phyloP scores from a whole-genome alignment of 1,139 yeast genomes.

The Taiozyma sp. region DNA sequence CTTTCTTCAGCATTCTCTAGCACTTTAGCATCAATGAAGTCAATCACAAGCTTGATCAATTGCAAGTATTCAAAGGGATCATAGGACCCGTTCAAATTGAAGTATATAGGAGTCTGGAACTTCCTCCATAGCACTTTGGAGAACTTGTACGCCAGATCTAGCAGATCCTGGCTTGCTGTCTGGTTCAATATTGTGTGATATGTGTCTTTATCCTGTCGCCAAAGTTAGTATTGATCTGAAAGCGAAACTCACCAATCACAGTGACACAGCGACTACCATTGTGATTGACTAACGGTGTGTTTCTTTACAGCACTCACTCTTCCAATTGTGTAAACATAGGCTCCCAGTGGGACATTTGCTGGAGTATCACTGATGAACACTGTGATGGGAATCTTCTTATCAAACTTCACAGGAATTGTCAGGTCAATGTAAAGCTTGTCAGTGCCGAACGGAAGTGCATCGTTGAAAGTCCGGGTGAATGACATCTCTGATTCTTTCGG shows the following conservation, averaged over 20 bases:
- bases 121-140: slow-evolving; percentile 31
- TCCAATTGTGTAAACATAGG: slow-evolving; percentile 18
- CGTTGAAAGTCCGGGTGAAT: background rate
- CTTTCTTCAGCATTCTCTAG: background rate
- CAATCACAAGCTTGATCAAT: slow-evolving; percentile 11
- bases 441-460: background rate
- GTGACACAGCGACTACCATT: too few relatives aligned
- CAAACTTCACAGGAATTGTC: slow-evolving; percentile 4
- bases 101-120: slow-evolving; percentile 32
- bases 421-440: slow-evolving; percentile 3
- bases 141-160: slow-evolving; percentile 33
- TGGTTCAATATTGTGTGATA: slow-evolving; percentile 32
- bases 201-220: slow-evolving; percentile 21
- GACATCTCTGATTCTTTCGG: background rate
- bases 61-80: slow-evolving; percentile 14
- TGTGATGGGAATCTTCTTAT: slow-evolving; percentile 8
- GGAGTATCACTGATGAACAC: slow-evolving; percentile 7
- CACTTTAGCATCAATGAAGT: slow-evolving; percentile 8
- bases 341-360: slow-evolving; percentile 4
- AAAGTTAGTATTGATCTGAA: background rate
- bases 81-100: slow-evolving; percentile 30
- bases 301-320: slow-evolving; percentile 4
- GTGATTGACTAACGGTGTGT: background rate
- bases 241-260: too few relatives aligned
- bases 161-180: slow-evolving; percentile 29